A percentile compares a stretch with the other conserved stretches of the same genome.
phyloP scores from a whole-genome alignment of 495 filamentous ascomycete genomes.

The Penicillium antarcticum region DNA sequence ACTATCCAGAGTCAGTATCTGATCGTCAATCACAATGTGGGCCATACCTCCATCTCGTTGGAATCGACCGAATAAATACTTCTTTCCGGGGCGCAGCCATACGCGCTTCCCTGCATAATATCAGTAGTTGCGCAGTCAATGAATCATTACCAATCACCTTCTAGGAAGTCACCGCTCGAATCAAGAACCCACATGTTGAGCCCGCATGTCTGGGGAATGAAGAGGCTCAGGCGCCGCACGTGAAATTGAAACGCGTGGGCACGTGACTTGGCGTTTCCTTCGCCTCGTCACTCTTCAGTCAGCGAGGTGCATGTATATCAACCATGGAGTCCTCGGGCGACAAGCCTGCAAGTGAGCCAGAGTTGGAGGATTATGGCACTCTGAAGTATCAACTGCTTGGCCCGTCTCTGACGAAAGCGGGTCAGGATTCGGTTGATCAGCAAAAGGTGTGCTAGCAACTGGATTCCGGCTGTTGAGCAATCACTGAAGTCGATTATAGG shows the following conservation, averaged over 20 bases:
- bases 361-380: conserved; percentile 42
- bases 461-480: not conserved
- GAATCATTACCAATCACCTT: conserved; percentile 21
- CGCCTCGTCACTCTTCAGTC: conserved; percentile 11
- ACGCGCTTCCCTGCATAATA: conserved; percentile 58
- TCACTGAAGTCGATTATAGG: conserved; percentile 39
- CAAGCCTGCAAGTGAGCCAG: conserved; percentile 11
- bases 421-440: conserved; percentile 93
- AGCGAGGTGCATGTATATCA: conserved; percentile 1
- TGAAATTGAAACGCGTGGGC: conserved; percentile 34
- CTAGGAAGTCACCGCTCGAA: conserved; percentile 43
- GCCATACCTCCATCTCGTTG: conserved; percentile 45
- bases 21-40: conserved; percentile 8
- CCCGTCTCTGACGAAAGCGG: conserved; percentile 89
- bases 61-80: conserved; percentile 73
- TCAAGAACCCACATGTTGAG: conserved; percentile 46
- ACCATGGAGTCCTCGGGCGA: conserved; percentile 25
- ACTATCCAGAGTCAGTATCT: conserved; percentile 31
- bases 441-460: conserved; percentile 53
- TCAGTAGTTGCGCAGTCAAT: conserved; percentile 12
- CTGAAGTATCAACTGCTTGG: conserved; percentile 77
- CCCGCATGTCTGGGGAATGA: not conserved
- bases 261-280: conserved; percentile 33
- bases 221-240: conserved; percentile 15
- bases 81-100: conserved; percentile 80